Conservation (phyloP, 1,284 basidiomycete species). For the Porodaedalea pini region DNA sequence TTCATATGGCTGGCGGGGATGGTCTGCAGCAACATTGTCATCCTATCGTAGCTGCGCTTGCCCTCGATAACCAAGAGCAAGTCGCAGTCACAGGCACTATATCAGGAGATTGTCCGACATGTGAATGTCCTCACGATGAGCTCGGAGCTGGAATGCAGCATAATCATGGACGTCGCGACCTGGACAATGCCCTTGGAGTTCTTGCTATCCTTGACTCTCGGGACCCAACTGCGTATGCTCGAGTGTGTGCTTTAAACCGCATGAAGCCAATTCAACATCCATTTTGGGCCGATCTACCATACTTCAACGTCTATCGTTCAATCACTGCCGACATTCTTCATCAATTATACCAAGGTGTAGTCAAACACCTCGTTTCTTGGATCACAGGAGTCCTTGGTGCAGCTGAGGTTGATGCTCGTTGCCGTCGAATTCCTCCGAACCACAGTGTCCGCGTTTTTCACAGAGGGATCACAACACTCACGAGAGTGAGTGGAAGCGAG, state of each 20-base stretch:
- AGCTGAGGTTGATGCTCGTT: constrained; percentile 25
- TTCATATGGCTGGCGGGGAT: constrained; percentile 22
- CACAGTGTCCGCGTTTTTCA: constrained; percentile 27
- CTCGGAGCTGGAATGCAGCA: background rate
- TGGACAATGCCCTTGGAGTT: background rate
- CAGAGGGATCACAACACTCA: constrained; percentile 26
- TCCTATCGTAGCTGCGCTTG: constrained; percentile 25
- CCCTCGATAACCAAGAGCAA: constrained; percentile 30
- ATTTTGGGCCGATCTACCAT: constrained; percentile 25
- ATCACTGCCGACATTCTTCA: constrained; percentile 33
- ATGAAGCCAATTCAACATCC: constrained; percentile 14
- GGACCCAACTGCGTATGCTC: background rate
- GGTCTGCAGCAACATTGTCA: constrained; percentile 19
- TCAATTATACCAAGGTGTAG: constrained; percentile 31
- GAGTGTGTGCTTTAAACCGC: background rate
- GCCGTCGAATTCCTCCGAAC: constrained; percentile 23
- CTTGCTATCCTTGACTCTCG: background rate
- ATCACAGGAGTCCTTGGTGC: constrained; percentile 19
- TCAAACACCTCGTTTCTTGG: constrained; percentile 31
- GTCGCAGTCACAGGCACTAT: constrained; percentile 19
- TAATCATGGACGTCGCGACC: constrained; percentile 8
- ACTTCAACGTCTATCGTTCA: constrained; percentile 23
- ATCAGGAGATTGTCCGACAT: constrained; percentile 15
- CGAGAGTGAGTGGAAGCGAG: constrained; percentile 26
- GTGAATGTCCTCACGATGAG: constrained; percentile 6